A percentile compares a stretch with the other conserved stretches of the same genome.
Conservation (phyloP, 2,329 filamentous ascomycete genomes). For the Monosporascus cannonballus region DNA sequence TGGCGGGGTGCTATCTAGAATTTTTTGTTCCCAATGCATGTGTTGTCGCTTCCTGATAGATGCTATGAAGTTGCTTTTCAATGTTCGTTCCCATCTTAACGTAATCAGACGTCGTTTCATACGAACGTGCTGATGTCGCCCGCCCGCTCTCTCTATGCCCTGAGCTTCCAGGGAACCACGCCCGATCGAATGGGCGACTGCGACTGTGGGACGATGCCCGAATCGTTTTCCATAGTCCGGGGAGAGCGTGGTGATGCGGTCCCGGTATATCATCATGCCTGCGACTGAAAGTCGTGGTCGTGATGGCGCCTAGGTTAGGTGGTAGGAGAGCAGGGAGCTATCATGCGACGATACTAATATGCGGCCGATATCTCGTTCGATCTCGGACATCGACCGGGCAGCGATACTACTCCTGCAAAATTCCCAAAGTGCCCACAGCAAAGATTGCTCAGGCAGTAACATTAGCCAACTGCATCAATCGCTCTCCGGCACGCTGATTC, state of each 20-base stretch:
- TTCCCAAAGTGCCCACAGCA: neutral
- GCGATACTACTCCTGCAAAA: neutral
- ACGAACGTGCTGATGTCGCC: conserved; percentile 6
- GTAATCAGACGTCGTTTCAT: conserved; percentile 8
- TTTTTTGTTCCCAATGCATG: neutral
- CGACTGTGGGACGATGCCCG: too few species aligned
- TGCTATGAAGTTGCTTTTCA: neutral
- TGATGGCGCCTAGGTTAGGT: too few species aligned
- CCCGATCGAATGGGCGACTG: too few species aligned
- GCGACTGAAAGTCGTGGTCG: too few species aligned
- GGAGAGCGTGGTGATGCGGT: too few species aligned
- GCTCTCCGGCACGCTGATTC: conserved; percentile 55
- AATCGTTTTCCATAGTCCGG: too few species aligned
- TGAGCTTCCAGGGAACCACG: too few species aligned
- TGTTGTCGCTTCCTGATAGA: neutral
- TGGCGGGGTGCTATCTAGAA: neutral
- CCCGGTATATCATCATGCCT: too few species aligned
- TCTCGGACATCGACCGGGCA: neutral
- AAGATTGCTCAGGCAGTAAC: conserved; percentile 10
- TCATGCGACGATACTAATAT: too few species aligned
- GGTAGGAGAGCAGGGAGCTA: too few species aligned
- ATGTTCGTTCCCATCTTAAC: neutral
- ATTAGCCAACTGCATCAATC: conserved; percentile 43
- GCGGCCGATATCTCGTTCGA: too few species aligned
- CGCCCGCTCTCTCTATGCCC: neutral